Conservation (phyloP, 805 yeast genomes). For the Millerozyma acaciae region DNA sequence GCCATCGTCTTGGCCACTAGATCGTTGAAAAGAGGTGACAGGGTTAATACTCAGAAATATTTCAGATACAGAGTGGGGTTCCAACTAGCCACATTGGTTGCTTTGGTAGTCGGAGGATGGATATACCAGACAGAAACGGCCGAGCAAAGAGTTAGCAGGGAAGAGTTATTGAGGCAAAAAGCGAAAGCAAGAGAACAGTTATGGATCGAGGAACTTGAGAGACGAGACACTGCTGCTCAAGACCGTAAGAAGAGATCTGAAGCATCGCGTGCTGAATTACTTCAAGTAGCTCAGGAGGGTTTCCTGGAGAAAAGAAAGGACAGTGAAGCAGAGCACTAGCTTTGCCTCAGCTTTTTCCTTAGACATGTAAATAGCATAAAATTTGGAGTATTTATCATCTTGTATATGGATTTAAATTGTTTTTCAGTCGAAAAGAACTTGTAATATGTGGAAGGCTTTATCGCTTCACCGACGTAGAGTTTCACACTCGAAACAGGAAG, state of each 20-base stretch:
- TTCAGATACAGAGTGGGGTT: constrained; percentile 87
- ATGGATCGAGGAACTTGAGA: constrained; percentile 88
- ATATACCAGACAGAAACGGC: constrained; percentile 53
- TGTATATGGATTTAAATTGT: no score
- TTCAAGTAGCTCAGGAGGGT: constrained; percentile 31
- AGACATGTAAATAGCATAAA: no score
- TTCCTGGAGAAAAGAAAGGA: constrained; percentile 15
- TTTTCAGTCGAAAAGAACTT: no score
- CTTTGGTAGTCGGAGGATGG: constrained; percentile 76
- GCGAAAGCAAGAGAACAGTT: constrained; percentile 79
- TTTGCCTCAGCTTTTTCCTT: no score
- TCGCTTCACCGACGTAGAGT: no score
- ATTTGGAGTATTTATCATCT: no score
- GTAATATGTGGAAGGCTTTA: no score
- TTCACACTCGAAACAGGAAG: no score
- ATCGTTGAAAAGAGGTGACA: constrained; percentile 69
- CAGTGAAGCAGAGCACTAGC: constrained; percentile 3
- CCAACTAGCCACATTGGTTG: constrained; percentile 79
- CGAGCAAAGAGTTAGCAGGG: constrained; percentile 47
- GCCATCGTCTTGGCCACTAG: constrained; percentile 79
- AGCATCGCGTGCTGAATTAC: constrained; percentile 44
- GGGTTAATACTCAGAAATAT: constrained; percentile 74
- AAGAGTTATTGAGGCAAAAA: constrained; percentile 66
- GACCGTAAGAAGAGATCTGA: constrained; percentile 68
- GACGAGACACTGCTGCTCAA: constrained; percentile 74